These are phyloP conservation scores for Corynespora cassiicola DNA, from an alignment of 2,329 filamentous ascomycete genomes.

Conservation along the genomic window DNA sequence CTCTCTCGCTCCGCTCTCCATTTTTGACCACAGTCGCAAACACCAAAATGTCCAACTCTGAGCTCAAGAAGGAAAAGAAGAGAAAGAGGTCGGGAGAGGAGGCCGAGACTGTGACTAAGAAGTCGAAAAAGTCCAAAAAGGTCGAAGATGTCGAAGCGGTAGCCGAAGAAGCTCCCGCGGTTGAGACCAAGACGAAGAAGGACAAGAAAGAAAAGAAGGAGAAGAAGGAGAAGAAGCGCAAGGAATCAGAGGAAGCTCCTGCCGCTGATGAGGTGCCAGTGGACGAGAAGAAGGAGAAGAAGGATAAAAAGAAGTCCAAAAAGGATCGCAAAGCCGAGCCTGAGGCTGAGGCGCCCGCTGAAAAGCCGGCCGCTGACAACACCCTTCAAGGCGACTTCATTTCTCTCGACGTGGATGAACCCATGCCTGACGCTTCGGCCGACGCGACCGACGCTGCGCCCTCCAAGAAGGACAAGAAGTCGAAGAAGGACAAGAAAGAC, in stretches of 20 bases:
- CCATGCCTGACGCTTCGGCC: not conserved
- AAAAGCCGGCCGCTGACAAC: not conserved
- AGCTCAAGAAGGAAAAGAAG: conserved; percentile 37
- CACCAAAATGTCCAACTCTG: conserved; percentile 27
- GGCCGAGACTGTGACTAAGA: conserved; percentile 32
- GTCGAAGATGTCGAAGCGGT: conserved; percentile 24
- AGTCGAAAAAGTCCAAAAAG: conserved; percentile 40
- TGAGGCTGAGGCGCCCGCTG: not conserved
- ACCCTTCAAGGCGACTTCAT: conserved; percentile 2
- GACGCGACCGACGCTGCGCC: not conserved
- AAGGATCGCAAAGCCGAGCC: conserved; percentile 1
- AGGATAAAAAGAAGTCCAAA: not conserved
- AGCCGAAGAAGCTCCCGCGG: conserved; percentile 15
- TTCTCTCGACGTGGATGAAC: conserved; percentile 5
- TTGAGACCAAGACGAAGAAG: conserved; percentile 28
- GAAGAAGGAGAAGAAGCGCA: conserved; percentile 2
- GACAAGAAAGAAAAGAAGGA: conserved; percentile 24
- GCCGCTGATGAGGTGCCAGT: not conserved
- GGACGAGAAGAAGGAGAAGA: conserved; percentile 5
- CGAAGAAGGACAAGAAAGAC: conserved; percentile 23
- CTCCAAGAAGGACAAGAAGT: conserved; percentile 15
- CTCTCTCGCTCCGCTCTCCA: conserved; percentile 13
- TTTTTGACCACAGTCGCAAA: conserved; percentile 11
- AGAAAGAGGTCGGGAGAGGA: conserved; percentile 41
- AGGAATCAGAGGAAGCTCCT: not conserved